Percentiles rank a stretch among this genome's conserved stretches.
Conservation (phyloP, 2,329 filamentous ascomycete genomes). For the Stemphylium vesicarium region DNA sequence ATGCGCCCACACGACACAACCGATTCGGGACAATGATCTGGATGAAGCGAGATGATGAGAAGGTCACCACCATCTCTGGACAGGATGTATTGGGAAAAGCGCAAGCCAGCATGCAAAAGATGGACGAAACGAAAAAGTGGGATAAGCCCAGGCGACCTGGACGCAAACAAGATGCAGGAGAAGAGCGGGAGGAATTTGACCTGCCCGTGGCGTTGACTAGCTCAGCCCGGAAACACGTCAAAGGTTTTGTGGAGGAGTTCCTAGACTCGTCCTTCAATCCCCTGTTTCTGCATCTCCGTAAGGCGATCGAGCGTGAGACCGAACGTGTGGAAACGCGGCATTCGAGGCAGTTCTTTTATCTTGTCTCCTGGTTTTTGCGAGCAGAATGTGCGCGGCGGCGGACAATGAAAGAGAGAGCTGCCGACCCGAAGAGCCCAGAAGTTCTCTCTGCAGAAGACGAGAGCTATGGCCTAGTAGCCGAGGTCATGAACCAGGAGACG, state of each 20-base stretch:
- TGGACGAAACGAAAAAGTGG: conserved; percentile 90
- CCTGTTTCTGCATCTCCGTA: conserved; percentile 79
- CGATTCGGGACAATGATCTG: conserved; percentile 97
- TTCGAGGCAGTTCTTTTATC: conserved; percentile 86
- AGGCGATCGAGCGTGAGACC: conserved; percentile 87
- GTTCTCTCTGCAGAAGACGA: conserved; percentile 62
- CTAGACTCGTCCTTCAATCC: conserved; percentile 96
- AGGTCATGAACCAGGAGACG: conserved; percentile 91
- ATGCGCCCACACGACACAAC: conserved; percentile 85
- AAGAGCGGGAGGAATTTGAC: conserved; percentile 70
- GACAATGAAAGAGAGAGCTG: conserved; percentile 59
- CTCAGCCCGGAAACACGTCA: conserved; percentile 76
- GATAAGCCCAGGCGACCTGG: conserved; percentile 72
- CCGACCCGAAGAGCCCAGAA: conserved; percentile 52
- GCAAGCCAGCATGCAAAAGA: conserved; percentile 77
- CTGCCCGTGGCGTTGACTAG: conserved; percentile 72
- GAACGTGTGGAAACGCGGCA: conserved; percentile 80
- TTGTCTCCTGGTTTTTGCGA: conserved; percentile 89
- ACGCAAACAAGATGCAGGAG: conserved; percentile 49
- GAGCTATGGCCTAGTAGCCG: conserved; percentile 85
- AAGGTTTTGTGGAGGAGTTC: conserved; percentile 88
- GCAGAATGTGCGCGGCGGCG: conserved; percentile 78
- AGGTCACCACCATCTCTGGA: conserved; percentile 84
- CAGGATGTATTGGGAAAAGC: conserved; percentile 81
- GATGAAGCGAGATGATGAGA: conserved; percentile 86